Percentiles rank a stretch among this genome's conserved stretches.
Evolutionary conservation across 148 eudicot species (phyloP).

Genomic region (Arbutus unedo): DNA sequence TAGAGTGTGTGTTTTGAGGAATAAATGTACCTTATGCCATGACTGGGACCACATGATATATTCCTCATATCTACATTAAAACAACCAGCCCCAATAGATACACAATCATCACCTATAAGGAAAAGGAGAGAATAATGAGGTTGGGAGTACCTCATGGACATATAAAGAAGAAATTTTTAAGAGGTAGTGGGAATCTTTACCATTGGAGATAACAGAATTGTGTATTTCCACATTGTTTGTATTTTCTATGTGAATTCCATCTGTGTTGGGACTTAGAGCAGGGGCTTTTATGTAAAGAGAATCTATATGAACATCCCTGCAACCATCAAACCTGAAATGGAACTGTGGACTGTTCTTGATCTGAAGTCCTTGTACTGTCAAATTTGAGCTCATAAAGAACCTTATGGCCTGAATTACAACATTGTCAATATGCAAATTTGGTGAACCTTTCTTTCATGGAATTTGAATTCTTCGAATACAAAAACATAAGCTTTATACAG

Average conservation of each 20-base stretch:
- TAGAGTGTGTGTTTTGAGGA: neutral
- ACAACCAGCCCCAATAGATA: slow-evolving; percentile 81
- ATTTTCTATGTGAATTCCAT: slow-evolving; percentile 93
- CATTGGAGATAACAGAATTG: slow-evolving; percentile 71
- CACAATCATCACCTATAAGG: slow-evolving; percentile 79
- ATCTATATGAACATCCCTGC: slow-evolving; percentile 57
- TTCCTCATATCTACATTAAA: slow-evolving; percentile 79
- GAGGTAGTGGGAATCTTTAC: slow-evolving; percentile 27
- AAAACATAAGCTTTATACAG: no score
- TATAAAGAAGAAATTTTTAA: neutral
- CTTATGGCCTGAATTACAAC: slow-evolving; percentile 60
- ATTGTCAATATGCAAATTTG: neutral
- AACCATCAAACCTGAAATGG: slow-evolving; percentile 73
- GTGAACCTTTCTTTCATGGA: neutral
- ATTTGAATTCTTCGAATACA: neutral
- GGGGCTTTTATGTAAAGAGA: slow-evolving; percentile 64
- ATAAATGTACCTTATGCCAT: slow-evolving; percentile 72
- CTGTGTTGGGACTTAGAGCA: slow-evolving; percentile 74
- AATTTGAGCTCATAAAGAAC: slow-evolving; percentile 59
- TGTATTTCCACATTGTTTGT: slow-evolving; percentile 57
- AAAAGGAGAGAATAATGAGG: neutral
- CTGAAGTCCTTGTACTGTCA: slow-evolving; percentile 57
- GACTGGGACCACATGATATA: slow-evolving; percentile 85
- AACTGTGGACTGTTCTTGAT: slow-evolving; percentile 82
- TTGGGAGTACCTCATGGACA: neutral